These are phyloP conservation scores for Scedosporium minutisporum DNA, from an alignment of 2,329 filamentous ascomycete genomes.

Conservation along the genomic window DNA sequence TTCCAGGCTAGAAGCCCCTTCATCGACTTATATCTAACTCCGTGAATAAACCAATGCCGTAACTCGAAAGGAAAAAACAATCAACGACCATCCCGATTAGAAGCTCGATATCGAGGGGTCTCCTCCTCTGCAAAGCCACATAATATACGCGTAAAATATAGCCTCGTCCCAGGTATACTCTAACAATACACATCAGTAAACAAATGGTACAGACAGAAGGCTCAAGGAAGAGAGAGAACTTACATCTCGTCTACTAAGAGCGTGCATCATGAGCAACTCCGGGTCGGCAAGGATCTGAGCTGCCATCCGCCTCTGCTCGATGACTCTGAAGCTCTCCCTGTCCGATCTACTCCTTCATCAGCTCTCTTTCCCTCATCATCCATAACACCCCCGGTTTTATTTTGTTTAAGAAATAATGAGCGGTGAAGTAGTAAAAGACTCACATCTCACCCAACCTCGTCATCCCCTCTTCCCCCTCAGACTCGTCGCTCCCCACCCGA, in stretches of 20 bases:
- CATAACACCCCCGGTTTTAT: background rate
- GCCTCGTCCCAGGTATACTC: conserved; percentile 46
- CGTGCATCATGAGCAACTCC: conserved; percentile 50
- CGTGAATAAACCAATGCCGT: background rate
- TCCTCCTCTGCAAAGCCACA: conserved; percentile 33
- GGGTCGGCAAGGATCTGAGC: conserved; percentile 45
- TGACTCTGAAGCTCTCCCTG: conserved; percentile 30
- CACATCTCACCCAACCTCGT: background rate
- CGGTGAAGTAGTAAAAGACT: background rate
- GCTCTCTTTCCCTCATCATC: background rate
- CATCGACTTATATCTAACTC: background rate
- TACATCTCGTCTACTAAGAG: conserved; percentile 45
- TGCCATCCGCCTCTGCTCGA: conserved; percentile 38
- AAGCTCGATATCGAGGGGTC: background rate
- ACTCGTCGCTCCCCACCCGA: conserved; percentile 1
- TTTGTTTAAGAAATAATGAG: background rate
- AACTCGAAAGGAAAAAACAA: background rate
- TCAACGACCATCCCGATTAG: background rate
- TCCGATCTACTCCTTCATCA: conserved; percentile 7
- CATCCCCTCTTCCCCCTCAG: background rate
- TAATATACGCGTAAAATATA: conserved; percentile 46
- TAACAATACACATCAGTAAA: background rate
- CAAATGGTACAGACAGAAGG: background rate
- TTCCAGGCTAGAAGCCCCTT: no score
- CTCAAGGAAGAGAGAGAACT: conserved; percentile 13